Conservation (phyloP, 306 rosid genomes). For the Spatholobus suberectus region DNA sequence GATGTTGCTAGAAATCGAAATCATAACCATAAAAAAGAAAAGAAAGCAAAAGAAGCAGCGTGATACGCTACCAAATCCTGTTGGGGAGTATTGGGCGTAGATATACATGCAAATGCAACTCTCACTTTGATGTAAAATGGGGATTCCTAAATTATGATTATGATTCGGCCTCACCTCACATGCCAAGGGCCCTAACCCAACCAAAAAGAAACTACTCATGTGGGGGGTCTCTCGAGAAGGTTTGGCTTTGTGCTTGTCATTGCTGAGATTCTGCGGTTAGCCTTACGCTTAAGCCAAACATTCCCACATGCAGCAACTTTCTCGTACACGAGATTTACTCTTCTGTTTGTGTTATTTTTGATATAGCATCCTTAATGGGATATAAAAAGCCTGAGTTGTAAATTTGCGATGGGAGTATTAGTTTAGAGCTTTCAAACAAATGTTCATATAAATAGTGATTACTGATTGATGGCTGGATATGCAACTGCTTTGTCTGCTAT, state of each 20-base stretch:
- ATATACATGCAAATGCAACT: too few species aligned
- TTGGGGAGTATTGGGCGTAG: too few species aligned
- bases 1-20: background rate
- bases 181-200: background rate
- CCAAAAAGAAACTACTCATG: background rate
- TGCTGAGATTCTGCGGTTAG: background rate
- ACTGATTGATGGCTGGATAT: background rate
- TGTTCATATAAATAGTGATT: background rate
- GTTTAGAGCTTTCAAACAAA: background rate
- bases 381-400: too few species aligned
- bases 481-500: background rate
- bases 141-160: too few species aligned
- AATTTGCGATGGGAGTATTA: background rate
- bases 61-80: too few species aligned
- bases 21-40: too few species aligned
- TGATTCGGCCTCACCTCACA: background rate
- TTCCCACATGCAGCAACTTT: background rate
- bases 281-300: background rate
- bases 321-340: background rate
- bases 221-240: too few species aligned
- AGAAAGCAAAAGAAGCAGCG: too few species aligned
- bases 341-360: background rate
- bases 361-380: background rate
- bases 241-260: background rate
- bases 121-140: too few species aligned